Base-by-base conservation (phyloP, 305 asterid genomes). In the Fraxinus paxiana region DNA sequence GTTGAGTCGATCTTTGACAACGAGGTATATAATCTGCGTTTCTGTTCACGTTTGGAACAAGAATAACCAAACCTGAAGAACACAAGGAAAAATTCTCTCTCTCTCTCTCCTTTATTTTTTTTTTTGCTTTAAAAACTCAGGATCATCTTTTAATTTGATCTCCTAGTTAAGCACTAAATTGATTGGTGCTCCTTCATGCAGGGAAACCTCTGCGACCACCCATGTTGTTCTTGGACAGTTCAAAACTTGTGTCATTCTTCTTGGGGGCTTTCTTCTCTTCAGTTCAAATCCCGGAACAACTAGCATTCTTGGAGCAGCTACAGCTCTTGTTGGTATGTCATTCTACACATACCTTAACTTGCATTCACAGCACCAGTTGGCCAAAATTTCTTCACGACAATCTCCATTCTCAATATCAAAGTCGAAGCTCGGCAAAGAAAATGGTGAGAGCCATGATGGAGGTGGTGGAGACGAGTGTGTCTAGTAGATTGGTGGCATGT, bases 171-270 rank as follows among this genome's bases (percentile, higher is more conserved):
- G 41, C 37, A 28, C 9, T 15, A 69, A 28, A 69, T 30, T 69
- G 74, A 69, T 74, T 34, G 8, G 13, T 67, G 12, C 24, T 85
- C 38, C 63, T 82, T n/a, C 51, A 18, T 34, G 31, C 81, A 95
- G 99, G 90, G 97, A 92, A 46, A 94, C 99, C 51, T 96, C 98
- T 84, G 98, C 99, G 46, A 96, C 99, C 37, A 94, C 98, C 33
- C 99, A 94, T 35, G 99, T 87, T 17, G 98, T 96, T 51, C 98
- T 96, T 2, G 99, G 98, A 81, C 99, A 94, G 90, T 96, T 96
- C 90, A 96, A 96, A 85, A 96, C 98, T 0, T 92, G 99, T 75
- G 96, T 94, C 65, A 92, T 96, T 78, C 97, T 96, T 78, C 93
- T 96, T 1, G 98, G 98, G 24, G 99, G 98, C 4, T 96, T 87